Evolutionary conservation across 306 rosid genomes (phyloP), one percentile per base, ranked within the genome.

Genomic region (Dryas octopetala): DNA sequence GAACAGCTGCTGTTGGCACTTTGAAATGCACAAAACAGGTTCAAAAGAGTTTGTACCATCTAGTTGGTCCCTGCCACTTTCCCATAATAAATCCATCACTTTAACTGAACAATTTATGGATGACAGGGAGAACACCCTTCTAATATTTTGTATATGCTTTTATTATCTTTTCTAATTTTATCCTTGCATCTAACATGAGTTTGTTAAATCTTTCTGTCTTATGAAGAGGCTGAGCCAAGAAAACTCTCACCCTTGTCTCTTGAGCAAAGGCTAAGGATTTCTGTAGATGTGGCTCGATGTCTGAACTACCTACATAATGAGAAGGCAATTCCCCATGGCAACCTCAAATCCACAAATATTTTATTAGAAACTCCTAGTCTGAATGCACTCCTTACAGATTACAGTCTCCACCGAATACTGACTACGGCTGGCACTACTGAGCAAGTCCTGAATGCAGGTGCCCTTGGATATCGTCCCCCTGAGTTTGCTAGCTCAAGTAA

Each of bases 301-400:
- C 82, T 86, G 69, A 71, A 85, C 75, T 92, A 75, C 88, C 80
- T 92, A 14, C 96, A 89, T 9, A 82, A 84, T 4, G 96, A 88
- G 86, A 92, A 88, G 84, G 81, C 93, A 54, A 92, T 92, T 79
- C 97, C 93, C 15, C 96, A 89, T 66, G 97, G 97, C 67, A 92
- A 92, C 82, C 89, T 92, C 71, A 89, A 89, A 86, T 88, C 91
- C 70, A 83, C 90, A 4, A 92, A 92, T 68, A 84, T 92, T 84
- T 83, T 92, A 59, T 82, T 92, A 44, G 89, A 88, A 82, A 62
- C 75, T 74, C 82, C 88, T 4, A 70, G 77, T 64, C 70, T 73
- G 46, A 88, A 84, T 76, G 91, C 78, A 38, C 77, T 78, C 17
- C 83, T 89, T 45, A 86, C 89, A 3, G 96, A 92, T 75, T 92